Evolutionary conservation across 768 basidiomycete species (phyloP).

Genomic region (Boletus reticuloceps): DNA sequence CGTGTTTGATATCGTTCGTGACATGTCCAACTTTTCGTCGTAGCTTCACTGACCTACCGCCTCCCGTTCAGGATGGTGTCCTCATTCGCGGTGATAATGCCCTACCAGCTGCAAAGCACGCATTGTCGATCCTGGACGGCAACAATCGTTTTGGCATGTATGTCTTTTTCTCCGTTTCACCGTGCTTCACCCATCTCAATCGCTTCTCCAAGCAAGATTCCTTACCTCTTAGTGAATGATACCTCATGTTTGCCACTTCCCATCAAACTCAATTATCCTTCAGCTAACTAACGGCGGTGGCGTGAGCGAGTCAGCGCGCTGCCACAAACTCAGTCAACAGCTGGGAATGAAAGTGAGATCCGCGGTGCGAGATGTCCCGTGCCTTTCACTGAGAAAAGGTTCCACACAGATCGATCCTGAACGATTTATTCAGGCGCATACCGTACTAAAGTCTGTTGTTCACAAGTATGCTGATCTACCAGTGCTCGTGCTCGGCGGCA

Average conservation of each 20-base stretch:
- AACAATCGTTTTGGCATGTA: slow-evolving; percentile 68
- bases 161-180: slow-evolving; percentile 32
- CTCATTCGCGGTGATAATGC: slow-evolving; percentile 75
- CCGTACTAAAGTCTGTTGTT: slow-evolving; percentile 67
- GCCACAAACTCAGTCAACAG: slow-evolving; percentile 55
- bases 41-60: slow-evolving; percentile 5
- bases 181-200: slow-evolving; percentile 14
- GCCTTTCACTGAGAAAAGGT: slow-evolving; percentile 9
- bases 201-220: slow-evolving; percentile 58
- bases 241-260: slow-evolving; percentile 23
- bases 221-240: slow-evolving; percentile 67
- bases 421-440: slow-evolving; percentile 89
- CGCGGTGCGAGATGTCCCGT: slow-evolving; percentile 15
- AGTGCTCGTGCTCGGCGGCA: slow-evolving; percentile 86
- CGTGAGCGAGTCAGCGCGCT: slow-evolving; percentile 60
- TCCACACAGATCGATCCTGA: slow-evolving; percentile 56
- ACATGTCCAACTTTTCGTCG: slow-evolving; percentile 10
- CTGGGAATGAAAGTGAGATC: slow-evolving; percentile 57
- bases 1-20: slow-evolving; percentile 77
- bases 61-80: slow-evolving; percentile 75
- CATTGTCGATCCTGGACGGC: slow-evolving; percentile 76
- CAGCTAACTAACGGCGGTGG: slow-evolving; percentile 91
- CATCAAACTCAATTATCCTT: slow-evolving; percentile 31
- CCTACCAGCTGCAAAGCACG: slow-evolving; percentile 73
- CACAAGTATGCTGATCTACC: slow-evolving; percentile 66